Base-by-base conservation (phyloP, 2,329 filamentous ascomycete genomes). In the Talaromyces rugulosus region DNA sequence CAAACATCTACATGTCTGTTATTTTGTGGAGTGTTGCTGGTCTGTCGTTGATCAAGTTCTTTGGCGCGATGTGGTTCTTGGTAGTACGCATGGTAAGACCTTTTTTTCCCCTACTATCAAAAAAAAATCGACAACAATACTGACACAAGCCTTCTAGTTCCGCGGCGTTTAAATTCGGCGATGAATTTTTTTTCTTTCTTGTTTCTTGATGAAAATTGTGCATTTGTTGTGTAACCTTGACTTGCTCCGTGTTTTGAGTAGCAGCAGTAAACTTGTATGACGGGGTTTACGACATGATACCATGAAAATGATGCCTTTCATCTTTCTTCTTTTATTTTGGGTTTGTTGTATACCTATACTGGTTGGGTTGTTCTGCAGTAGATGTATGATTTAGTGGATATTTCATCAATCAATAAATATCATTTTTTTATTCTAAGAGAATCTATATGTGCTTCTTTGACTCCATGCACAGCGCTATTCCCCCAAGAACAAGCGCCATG, bases 61-160 rank as follows among this genome's bases (percentile, higher is more conserved):
- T 93, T 28, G 93, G 93, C 2, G 91, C 91, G 0, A 82, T 91
- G 77, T 96, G 92, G 91, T 97, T 97, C 80, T 84, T 99, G 81
- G 83, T 98, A 68, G 89, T 94, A 62, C 84, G 92, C 70, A 85
- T 96, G 85, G 94, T 96, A 76, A 86, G 92, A 76, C 14, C 28
- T 28, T 33, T 12, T 5, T 16, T 30, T 40, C 9, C n/a, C 1
- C 7, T 2, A 30, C 31, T 0, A 36, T 27, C 16, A 14, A 18
- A n/a, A 28, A 28, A 4, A 36, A 36, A 23, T 7, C 33, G 7
- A 36, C 3, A 47, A 18, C 42, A 36, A 14, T 52, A 42, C 33
- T 64, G 40, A 28, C 54, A 31, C 9, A 30, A 50, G 52, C 74
- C 70, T 79, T 67, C n/a, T 66, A 83, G 81, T 83, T 83, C 80